Percentiles rank a stretch among this genome's conserved stretches.
Evolutionary conservation across 1,284 basidiomycete genomes (phyloP).

Genomic region (Irpex rosettiformis): DNA sequence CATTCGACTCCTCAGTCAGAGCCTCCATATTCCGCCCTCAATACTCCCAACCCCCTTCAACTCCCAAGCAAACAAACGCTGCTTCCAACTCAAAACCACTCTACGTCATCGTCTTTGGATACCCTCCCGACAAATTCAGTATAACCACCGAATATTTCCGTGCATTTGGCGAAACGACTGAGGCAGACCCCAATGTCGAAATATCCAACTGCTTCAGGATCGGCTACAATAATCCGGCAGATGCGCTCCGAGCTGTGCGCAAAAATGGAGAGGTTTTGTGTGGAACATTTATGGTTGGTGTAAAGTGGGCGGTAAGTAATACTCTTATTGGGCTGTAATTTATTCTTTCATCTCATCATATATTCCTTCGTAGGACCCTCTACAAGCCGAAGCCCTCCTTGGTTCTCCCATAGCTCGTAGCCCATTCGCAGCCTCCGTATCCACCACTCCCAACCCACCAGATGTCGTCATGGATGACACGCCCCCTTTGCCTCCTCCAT

Average conservation of each 20-base stretch:
- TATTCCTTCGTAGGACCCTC: conserved; percentile 43
- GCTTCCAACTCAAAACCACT: conserved; percentile 33
- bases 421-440: conserved; percentile 18
- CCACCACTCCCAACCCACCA: conserved; percentile 17
- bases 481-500: conserved; percentile 13
- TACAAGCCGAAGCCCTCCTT: conserved; percentile 51
- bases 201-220: conserved; percentile 70
- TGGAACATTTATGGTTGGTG: conserved; percentile 78
- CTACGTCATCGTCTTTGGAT: conserved; percentile 73
- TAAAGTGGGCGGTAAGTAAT: conserved; percentile 70
- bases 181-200: conserved; percentile 58
- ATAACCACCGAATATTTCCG: conserved; percentile 69
- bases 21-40: conserved; percentile 22
- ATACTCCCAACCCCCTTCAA: conserved; percentile 26
- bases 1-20: conserved; percentile 29
- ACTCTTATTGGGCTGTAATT: conserved; percentile 2
- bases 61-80: conserved; percentile 26
- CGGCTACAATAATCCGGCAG: conserved; percentile 63
- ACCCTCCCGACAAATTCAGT: conserved; percentile 69
- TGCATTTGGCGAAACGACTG: conserved; percentile 61
- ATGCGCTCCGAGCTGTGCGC: conserved; percentile 70
- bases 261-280: conserved; percentile 75
- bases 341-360: conserved; percentile 7
- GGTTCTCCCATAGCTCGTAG: conserved; percentile 35
- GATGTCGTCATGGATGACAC: conserved; percentile 27